These are phyloP conservation scores for Teunomyces barrocoloradensis DNA, from an alignment of 805 yeast genomes.

Conservation along the genomic window DNA sequence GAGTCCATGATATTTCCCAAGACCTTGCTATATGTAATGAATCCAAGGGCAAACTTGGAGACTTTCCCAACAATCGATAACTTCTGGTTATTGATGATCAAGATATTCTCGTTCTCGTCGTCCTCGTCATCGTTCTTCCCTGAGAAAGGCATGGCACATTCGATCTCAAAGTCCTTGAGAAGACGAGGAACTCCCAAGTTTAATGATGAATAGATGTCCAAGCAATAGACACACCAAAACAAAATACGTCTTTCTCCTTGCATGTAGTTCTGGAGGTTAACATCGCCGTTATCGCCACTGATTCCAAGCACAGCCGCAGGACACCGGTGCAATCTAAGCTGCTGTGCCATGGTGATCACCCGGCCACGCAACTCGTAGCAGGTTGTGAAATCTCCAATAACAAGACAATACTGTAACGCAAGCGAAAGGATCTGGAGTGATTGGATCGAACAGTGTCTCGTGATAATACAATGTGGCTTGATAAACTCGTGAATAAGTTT, in stretches of 20 bases:
- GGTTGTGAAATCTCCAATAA: slow-evolving; percentile 69
- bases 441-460: slow-evolving; percentile 60
- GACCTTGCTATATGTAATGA: slow-evolving; percentile 69
- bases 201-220: slow-evolving; percentile 73
- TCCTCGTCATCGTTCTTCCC: slow-evolving; percentile 39
- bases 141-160: slow-evolving; percentile 78
- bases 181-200: slow-evolving; percentile 81
- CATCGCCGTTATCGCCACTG: slow-evolving; percentile 25
- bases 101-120: slow-evolving; percentile 51
- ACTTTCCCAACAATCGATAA: slow-evolving; percentile 71
- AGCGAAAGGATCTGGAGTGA: slow-evolving; percentile 68
- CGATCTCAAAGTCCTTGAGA: slow-evolving; percentile 76
- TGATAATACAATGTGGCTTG: slow-evolving; percentile 54
- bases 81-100: slow-evolving; percentile 56
- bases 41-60: slow-evolving; percentile 55
- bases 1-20: slow-evolving; percentile 72
- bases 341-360: slow-evolving; percentile 80
- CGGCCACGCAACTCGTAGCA: slow-evolving; percentile 75
- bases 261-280: slow-evolving; percentile 56
- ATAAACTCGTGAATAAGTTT: slow-evolving; percentile 60
- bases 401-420: slow-evolving; percentile 67
- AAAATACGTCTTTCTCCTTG: slow-evolving; percentile 80
- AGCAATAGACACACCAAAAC: slow-evolving; percentile 79
- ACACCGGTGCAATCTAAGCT: slow-evolving; percentile 78
- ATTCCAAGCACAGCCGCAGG: slow-evolving; percentile 82